These are phyloP conservation scores for Rhizopogon salebrosus DNA, from an alignment of 768 basidiomycete genomes.

Conservation along the genomic window DNA sequence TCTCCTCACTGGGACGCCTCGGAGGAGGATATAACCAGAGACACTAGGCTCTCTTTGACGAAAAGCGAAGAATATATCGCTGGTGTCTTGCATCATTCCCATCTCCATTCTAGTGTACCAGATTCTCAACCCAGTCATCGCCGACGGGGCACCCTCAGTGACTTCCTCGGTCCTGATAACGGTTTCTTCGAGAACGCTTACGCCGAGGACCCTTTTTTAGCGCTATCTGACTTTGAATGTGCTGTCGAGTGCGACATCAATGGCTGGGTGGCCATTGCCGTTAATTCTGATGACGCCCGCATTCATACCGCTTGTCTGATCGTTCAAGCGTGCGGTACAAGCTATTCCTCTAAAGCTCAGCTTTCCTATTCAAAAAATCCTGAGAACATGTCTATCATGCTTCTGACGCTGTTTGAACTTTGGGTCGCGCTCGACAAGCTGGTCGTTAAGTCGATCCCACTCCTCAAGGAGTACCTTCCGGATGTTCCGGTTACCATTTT, in stretches of 20 bases:
- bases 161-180: constrained; percentile 12
- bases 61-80: constrained; percentile 24
- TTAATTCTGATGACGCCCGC: constrained; percentile 7
- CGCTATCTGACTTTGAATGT: constrained; percentile 35
- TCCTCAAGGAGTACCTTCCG: constrained; percentile 40
- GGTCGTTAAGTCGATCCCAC: constrained; percentile 27
- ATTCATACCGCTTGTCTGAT: constrained; percentile 17
- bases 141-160: constrained; percentile 9
- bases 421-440: constrained; percentile 44
- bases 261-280: constrained; percentile 24
- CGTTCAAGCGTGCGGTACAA: constrained; percentile 21
- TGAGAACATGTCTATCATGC: constrained; percentile 33
- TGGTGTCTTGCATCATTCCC: constrained; percentile 6
- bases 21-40: constrained; percentile 21
- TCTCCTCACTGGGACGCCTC: constrained; percentile 21
- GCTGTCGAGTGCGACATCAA: constrained; percentile 26
- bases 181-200: constrained; percentile 12
- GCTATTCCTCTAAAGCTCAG: constrained; percentile 23
- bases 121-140: constrained; percentile 1
- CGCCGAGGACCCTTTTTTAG: constrained; percentile 4
- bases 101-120: constrained; percentile 1
- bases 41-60: constrained; percentile 29
- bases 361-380: constrained; percentile 29
- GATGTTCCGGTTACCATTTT: constrained; percentile 35
- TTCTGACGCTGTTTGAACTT: constrained; percentile 40